phyloP scores from a whole-genome alignment of 345 rosid genomes.

The Salix koriyanagi region DNA sequence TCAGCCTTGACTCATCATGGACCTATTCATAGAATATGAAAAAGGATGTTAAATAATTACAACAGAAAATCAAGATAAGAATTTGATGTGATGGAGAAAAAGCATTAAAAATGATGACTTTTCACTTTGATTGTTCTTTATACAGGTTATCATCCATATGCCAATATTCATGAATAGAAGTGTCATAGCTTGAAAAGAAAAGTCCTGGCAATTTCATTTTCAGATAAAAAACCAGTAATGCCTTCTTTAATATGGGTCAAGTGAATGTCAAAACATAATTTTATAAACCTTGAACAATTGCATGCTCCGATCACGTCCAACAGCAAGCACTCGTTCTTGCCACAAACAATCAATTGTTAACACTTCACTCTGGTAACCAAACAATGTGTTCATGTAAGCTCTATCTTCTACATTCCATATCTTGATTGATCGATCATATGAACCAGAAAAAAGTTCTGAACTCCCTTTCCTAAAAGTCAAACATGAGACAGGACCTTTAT shows the following conservation, averaged over 20 bases:
- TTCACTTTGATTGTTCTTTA: too few species aligned
- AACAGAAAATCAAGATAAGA: background rate
- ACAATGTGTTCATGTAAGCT: conserved; percentile 63
- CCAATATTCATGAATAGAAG: background rate
- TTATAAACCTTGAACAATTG: conserved; percentile 49
- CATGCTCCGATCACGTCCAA: conserved; percentile 89
- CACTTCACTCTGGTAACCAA: conserved; percentile 86
- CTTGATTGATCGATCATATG: conserved; percentile 89
- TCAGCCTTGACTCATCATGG: conserved; percentile 62
- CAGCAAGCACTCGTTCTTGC: conserved; percentile 73
- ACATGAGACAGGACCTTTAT: conserved; percentile 76
- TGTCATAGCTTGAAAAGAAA: background rate
- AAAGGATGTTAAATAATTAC: background rate
- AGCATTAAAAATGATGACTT: too few species aligned
- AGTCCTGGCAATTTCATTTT: background rate
- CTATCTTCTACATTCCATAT: conserved; percentile 91
- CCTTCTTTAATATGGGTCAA: background rate
- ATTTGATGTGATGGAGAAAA: background rate
- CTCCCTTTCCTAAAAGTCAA: conserved; percentile 82
- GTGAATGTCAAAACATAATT: background rate
- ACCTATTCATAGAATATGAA: conserved; percentile 47
- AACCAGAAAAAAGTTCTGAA: conserved; percentile 91
- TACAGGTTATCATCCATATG: too few species aligned
- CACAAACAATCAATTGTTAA: conserved; percentile 66
- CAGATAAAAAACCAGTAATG: background rate